These are phyloP conservation scores for Cyclostephanos invisitatus DNA, from an alignment of 108 stramenopile genomes.

Conservation along the genomic window DNA sequence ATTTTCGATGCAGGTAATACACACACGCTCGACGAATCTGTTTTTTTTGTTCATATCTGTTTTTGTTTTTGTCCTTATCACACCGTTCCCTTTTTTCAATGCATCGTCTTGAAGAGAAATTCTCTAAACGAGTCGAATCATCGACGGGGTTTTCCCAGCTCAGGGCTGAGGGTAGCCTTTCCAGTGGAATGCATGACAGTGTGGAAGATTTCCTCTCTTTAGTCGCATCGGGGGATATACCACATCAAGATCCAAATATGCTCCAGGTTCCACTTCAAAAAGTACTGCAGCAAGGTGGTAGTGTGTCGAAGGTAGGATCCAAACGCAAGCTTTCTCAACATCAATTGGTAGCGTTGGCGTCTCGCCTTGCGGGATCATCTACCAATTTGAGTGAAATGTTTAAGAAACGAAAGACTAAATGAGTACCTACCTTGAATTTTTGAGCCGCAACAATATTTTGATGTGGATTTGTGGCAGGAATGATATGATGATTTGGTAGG, in stretches of 20 bases:
- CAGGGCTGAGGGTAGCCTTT: slow-evolving; percentile 65
- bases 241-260: slow-evolving; percentile 81
- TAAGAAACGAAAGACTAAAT: slow-evolving; percentile 31
- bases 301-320: slow-evolving; percentile 11
- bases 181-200: slow-evolving; percentile 63
- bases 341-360: slow-evolving; percentile 32
- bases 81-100: not conserved
- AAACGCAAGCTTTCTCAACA: slow-evolving; percentile 44
- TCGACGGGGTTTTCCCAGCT: slow-evolving; percentile 77
- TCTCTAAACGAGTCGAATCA: slow-evolving; percentile 53
- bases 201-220: slow-evolving; percentile 91
- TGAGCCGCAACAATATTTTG: too few relatives aligned
- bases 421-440: not conserved
- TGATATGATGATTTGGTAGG: too few relatives aligned
- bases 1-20: slow-evolving; percentile 42
- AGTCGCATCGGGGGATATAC: slow-evolving; percentile 86
- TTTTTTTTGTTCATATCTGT: not conserved
- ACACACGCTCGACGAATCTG: not conserved
- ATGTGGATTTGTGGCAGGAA: not conserved
- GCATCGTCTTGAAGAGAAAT: slow-evolving; percentile 24
- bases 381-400: slow-evolving; percentile 5
- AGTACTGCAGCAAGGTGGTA: slow-evolving; percentile 30
- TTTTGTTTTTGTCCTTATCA: not conserved
- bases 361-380: slow-evolving; percentile 19
- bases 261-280: slow-evolving; percentile 78